Evolutionary conservation across 192 early-diverging fungal species (phyloP).

Genomic region (Linnemannia hyalina): DNA sequence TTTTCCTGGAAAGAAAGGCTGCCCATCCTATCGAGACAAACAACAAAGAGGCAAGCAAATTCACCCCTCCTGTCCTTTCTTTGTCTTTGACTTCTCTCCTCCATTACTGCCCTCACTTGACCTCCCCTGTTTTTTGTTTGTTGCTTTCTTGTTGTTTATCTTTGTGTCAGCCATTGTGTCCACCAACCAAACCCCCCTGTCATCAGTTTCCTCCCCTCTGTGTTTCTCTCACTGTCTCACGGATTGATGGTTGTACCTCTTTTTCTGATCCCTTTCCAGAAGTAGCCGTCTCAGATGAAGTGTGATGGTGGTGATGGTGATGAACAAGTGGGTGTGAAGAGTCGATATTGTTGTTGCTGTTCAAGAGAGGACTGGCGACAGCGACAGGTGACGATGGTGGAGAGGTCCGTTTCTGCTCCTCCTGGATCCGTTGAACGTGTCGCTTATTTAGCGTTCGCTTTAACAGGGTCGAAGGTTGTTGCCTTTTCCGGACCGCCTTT

Average conservation of each 20-base stretch:
- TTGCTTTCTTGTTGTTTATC: not conserved
- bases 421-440: constrained; percentile 13
- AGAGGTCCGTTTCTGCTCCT: not conserved
- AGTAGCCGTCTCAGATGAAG: not conserved
- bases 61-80: not conserved
- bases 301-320: not conserved
- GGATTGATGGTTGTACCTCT: constrained; percentile 5
- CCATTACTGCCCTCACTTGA: not conserved
- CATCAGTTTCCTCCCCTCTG: constrained; percentile 1
- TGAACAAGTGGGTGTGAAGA: not conserved
- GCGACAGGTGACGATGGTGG: not conserved
- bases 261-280: constrained; percentile 9
- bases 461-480: not conserved
- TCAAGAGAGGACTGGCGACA: not conserved
- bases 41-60: not conserved
- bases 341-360: not conserved
- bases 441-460: constrained; percentile 3
- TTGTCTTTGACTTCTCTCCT: not conserved
- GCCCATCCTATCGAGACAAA: not conserved
- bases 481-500: not conserved
- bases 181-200: not conserved
- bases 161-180: not conserved
- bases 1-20: not conserved
- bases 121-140: not conserved
- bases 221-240: not conserved